phyloP scores from a whole-genome alignment of 202 grass and related monocot species.

The Eragrostis tef region DNA sequence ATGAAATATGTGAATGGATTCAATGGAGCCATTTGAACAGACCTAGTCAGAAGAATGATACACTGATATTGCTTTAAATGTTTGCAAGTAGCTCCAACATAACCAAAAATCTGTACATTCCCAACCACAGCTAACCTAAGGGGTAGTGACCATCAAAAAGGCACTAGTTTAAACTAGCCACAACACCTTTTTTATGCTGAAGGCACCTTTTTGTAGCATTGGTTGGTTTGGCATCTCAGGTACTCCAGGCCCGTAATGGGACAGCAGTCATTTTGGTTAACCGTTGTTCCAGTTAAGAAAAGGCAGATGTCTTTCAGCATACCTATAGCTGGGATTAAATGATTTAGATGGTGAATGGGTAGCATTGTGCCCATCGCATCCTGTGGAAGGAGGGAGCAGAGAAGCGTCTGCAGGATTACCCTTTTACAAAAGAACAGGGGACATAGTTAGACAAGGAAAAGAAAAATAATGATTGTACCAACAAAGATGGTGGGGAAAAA shows the following conservation, averaged over 20 bases:
- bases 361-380: conserved; percentile 50
- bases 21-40: conserved; percentile 25
- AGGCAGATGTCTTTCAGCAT: conserved; percentile 21
- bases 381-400: conserved; percentile 45
- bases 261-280: conserved; percentile 19
- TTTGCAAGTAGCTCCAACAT: conserved; percentile 15
- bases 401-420: conserved; percentile 47
- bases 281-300: conserved; percentile 14
- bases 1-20: not conserved
- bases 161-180: not conserved
- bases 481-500: conserved; percentile 2
- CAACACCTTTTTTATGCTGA: not conserved
- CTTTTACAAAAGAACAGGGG: conserved; percentile 40
- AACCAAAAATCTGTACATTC: not conserved
- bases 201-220: not conserved
- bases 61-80: conserved; percentile 24
- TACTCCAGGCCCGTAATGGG: conserved; percentile 2
- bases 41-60: not conserved
- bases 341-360: conserved; percentile 47
- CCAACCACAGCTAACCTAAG: not conserved
- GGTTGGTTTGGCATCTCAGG: conserved; percentile 11
- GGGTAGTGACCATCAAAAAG: too few species aligned
- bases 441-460: conserved; percentile 27
- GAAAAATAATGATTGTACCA: not conserved
- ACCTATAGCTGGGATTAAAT: conserved; percentile 45